Evolutionary conservation across 139 green algal species (phyloP).

Genomic region (Chlorokybus atmophyticus): DNA sequence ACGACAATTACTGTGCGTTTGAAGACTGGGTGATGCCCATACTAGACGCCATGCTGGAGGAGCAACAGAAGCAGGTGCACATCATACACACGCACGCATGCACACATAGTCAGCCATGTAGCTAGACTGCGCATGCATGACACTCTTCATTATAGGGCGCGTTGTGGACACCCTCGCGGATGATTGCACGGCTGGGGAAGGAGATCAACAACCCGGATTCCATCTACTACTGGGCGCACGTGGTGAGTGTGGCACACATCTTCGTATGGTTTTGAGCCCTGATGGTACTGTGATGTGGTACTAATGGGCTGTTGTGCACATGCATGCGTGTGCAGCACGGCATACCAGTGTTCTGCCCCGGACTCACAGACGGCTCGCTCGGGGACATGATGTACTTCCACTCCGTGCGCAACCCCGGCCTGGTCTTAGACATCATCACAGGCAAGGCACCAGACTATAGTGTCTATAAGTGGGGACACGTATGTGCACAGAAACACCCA

Average conservation of each 20-base stretch:
- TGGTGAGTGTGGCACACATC: constrained; percentile 15
- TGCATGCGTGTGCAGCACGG: constrained; percentile 41
- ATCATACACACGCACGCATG: no score
- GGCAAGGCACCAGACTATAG: not conserved
- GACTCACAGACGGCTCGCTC: constrained; percentile 82
- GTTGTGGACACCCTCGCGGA: constrained; percentile 83
- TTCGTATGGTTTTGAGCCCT: no score
- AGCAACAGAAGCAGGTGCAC: constrained; percentile 64
- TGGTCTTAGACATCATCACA: constrained; percentile 59
- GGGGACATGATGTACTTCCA: constrained; percentile 99
- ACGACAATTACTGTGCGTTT: constrained; percentile 98
- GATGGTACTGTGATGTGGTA: no score
- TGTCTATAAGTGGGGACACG: not conserved
- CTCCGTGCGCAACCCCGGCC: constrained; percentile 62
- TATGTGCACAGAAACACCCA: not conserved
- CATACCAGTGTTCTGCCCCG: constrained; percentile 93
- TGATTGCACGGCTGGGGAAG: constrained; percentile 66
- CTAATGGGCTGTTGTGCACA: no score
- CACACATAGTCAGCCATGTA: no score
- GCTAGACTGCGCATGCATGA: no score
- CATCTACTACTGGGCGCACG: constrained; percentile 80
- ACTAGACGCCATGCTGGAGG: constrained; percentile 74
- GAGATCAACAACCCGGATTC: constrained; percentile 78
- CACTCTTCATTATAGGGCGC: no score
- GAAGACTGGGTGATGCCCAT: constrained; percentile 98